Evolutionary conservation across 1,284 basidiomycete species (phyloP), one percentile per base, ranked within the genome.

Genomic region (Violaceomyces palustris): DNA sequence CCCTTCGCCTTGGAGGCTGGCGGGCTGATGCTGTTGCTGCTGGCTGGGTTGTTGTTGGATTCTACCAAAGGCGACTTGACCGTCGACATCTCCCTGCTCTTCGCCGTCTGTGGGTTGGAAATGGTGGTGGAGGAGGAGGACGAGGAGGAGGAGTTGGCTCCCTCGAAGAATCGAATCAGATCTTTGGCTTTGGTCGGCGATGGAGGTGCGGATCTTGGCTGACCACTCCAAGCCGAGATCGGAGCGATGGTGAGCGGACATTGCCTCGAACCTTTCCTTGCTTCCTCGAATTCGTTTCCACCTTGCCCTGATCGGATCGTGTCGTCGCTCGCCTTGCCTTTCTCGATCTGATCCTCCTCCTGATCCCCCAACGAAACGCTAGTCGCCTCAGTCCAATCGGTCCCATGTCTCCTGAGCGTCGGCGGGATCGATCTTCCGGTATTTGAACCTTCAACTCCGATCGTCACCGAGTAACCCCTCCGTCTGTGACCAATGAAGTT

Each of bases 181-280:
- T 65, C 63, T 24, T 61, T 61, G 21, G 63, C 61, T 35, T 60
- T 60, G 21, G 47, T 61, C n/a, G 62, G 62, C 6, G 62, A 60
- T 1, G 45, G 30, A 4, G 57, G 51, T 15, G 51, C 38, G 1
- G 45, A 21, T 17, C 32, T 34, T 5, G 12, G 32, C 19, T 17
- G 32, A 18, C 18, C 29, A 4, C 14, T 17, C 6, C 14, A 12
- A 17, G 5, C 29, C 11, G n/a, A 28, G 26, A 30, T 8, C 8
- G 14, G 29, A 30, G 14, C 29, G 29, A 30, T 12, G 29, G 6
- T 5, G 4, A 5, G 29, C 14, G 14, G 29, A 30, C 29, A 5
- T 30, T 17, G 18, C 26, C 26, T 8, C 14, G 9, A 27, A 14
- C 26, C 9, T 14, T 27, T 14, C 14, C 14, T 14, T 36, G 35